Conservation (phyloP, 495 filamentous ascomycete species). For the Glutinoglossum americanum region DNA sequence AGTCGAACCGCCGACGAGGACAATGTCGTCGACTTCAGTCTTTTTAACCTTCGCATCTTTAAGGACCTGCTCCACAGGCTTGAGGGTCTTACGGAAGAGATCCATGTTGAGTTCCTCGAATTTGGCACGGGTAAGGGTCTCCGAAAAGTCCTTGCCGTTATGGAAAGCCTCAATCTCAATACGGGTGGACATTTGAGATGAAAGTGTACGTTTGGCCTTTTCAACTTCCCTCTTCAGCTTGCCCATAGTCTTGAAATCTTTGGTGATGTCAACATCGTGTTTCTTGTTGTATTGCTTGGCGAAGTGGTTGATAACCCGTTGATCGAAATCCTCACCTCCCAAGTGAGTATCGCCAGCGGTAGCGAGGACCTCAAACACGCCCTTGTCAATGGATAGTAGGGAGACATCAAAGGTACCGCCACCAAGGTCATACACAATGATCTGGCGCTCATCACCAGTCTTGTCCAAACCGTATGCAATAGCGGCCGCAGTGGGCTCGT, state of each 20-base stretch:
- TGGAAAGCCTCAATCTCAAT: slow-evolving; percentile 98
- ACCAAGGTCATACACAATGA: slow-evolving; percentile 95
- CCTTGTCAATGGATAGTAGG: slow-evolving; percentile 86
- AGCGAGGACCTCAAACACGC: slow-evolving; percentile 93
- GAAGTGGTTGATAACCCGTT: slow-evolving; percentile 93
- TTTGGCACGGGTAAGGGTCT: slow-evolving; percentile 95
- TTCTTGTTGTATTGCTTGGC: slow-evolving; percentile 99
- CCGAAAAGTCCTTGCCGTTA: slow-evolving; percentile 92
- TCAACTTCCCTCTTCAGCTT: slow-evolving; percentile 99
- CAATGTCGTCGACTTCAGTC: slow-evolving; percentile 67
- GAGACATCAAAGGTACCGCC: slow-evolving; percentile 99
- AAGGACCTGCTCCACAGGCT: slow-evolving; percentile 94
- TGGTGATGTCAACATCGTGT: slow-evolving; percentile 75
- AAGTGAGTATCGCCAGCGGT: slow-evolving; percentile 99
- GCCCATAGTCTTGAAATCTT: slow-evolving; percentile 96
- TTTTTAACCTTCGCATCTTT: slow-evolving; percentile 86
- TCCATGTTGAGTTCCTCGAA: slow-evolving; percentile 98
- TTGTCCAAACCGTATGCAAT: slow-evolving; percentile 81
- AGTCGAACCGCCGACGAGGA: slow-evolving; percentile 78
- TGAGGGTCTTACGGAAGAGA: slow-evolving; percentile 95
- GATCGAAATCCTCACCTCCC: slow-evolving; percentile 99
- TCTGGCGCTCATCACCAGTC: slow-evolving; percentile 67
- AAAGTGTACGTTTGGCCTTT: slow-evolving; percentile 98
- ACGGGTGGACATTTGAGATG: slow-evolving; percentile 92
- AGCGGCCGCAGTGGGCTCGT: slow-evolving; percentile 77